Conservation (phyloP, 2,329 filamentous ascomycete species). For the Gnomoniopsis smithogilvyi region DNA sequence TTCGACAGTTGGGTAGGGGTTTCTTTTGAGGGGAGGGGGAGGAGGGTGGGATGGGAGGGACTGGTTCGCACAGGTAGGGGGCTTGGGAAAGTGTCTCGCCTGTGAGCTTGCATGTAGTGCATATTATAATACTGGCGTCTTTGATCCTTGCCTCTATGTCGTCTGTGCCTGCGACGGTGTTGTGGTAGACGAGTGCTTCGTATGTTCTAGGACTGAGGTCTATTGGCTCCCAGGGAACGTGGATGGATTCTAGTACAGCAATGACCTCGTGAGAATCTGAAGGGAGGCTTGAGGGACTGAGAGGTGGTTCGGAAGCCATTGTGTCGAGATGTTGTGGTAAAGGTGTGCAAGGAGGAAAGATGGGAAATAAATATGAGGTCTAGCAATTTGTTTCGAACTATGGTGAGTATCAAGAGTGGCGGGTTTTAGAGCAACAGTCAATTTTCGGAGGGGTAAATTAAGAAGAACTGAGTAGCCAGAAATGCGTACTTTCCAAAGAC, state of each 20-base stretch:
- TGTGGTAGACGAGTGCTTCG: slow-evolving; percentile 14
- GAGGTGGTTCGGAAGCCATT: slow-evolving; percentile 7
- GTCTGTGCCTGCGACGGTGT: slow-evolving; percentile 5
- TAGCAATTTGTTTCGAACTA: too few species aligned
- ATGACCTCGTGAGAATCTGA: slow-evolving; percentile 16
- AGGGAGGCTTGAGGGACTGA: slow-evolving; percentile 7
- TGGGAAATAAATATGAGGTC: background rate
- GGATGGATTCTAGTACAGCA: slow-evolving; percentile 12
- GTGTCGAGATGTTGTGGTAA: background rate
- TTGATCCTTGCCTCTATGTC: slow-evolving; percentile 20
- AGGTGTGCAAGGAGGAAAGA: background rate
- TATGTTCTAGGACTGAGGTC: slow-evolving; percentile 5
- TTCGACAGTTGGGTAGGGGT: too few species aligned
- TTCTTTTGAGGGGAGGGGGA: too few species aligned
- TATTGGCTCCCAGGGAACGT: slow-evolving; percentile 14
- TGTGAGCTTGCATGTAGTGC: slow-evolving; percentile 22
- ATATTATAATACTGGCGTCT: slow-evolving; percentile 26
- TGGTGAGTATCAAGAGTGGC: too few species aligned
- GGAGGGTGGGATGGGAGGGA: too few species aligned
- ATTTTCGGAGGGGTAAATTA: too few species aligned
- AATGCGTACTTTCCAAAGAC: too few species aligned
- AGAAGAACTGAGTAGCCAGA: too few species aligned
- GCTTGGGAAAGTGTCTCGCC: slow-evolving; percentile 19
- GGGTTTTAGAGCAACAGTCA: too few species aligned
- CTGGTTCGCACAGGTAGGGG: slow-evolving; percentile 21